phyloP scores from a whole-genome alignment of 306 rosid species.

The Hippophae tibetana region DNA sequence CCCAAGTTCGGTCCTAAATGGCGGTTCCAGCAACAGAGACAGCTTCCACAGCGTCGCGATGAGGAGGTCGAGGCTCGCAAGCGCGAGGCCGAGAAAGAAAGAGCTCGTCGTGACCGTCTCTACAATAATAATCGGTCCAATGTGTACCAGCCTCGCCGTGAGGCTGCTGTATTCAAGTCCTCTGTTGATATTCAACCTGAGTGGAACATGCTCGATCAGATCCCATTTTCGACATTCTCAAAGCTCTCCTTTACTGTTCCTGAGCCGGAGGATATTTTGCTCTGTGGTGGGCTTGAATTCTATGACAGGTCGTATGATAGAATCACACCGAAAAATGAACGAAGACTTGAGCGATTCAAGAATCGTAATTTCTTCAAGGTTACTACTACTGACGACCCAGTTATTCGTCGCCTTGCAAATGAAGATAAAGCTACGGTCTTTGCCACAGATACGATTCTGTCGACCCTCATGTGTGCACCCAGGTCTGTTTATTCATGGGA shows the following conservation, averaged over 20 bases:
- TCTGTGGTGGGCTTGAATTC: slow-evolving; percentile 70
- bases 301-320: slow-evolving; percentile 72
- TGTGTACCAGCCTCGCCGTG: slow-evolving; percentile 54
- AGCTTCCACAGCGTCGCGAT: slow-evolving; percentile 88
- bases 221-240: slow-evolving; percentile 80
- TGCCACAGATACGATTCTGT: slow-evolving; percentile 69
- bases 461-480: slow-evolving; percentile 83
- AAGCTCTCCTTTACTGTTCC: slow-evolving; percentile 78
- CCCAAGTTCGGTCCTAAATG: slow-evolving; percentile 83
- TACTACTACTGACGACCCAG: slow-evolving; percentile 86
- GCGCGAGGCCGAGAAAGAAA: slow-evolving; percentile 84
- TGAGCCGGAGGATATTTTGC: slow-evolving; percentile 74
- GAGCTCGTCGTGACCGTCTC: slow-evolving; percentile 79
- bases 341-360: slow-evolving; percentile 75
- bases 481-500: slow-evolving; percentile 94
- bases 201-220: slow-evolving; percentile 95
- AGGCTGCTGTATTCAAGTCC: slow-evolving; percentile 75
- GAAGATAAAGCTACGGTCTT: slow-evolving; percentile 87
- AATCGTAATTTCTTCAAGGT: slow-evolving; percentile 81
- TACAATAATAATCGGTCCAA: slow-evolving; percentile 69
- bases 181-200: slow-evolving; percentile 89
- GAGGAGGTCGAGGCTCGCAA: slow-evolving; percentile 81
- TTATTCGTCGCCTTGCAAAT: slow-evolving; percentile 68
- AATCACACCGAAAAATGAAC: slow-evolving; percentile 69
- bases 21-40: slow-evolving; percentile 71